Base-by-base conservation (phyloP, 352 stramenopile genomes). In the Phytophthora litchii region DNA sequence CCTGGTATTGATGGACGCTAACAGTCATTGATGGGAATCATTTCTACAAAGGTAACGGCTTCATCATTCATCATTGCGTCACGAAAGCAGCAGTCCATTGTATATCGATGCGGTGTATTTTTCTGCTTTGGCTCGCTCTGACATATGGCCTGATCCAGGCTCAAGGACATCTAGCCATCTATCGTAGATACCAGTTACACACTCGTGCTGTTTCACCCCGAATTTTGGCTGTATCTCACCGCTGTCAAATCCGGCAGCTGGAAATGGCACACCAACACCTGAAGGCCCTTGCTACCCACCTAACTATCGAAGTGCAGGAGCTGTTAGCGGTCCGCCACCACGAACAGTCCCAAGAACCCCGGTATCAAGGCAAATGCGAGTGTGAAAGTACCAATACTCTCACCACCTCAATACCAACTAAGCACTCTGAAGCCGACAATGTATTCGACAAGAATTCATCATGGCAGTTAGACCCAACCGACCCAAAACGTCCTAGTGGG, bases 11-110 rank as follows among this genome's bases (percentile, higher is more conserved):
- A n/a, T n/a, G n/a, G n/a, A n/a, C n/a, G n/a, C n/a, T n/a, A n/a
- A n/a, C n/a, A n/a, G n/a, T n/a, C n/a, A n/a, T n/a, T n/a, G n/a
- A n/a, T n/a, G n/a, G n/a, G n/a, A n/a, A n/a, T n/a, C n/a, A n/a
- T n/a, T n/a, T n/a, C n/a, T n/a, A n/a, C n/a, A n/a, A n/a, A n/a
- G n/a, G n/a, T n/a, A n/a, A n/a, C n/a, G n/a, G n/a, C n/a, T n/a
- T 36, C 13, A 19, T 34, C 62, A 70, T 70, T 70, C 19, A 16
- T 55, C 45, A 62, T 66, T 70, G 61, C 61, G 61, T 70, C n/a
- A n/a, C n/a, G n/a, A n/a, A n/a, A n/a, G n/a, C n/a, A n/a, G n/a
- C n/a, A n/a, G n/a, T n/a, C n/a, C n/a, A n/a, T n/a, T n/a, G n/a
- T n/a, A n/a, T n/a, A n/a, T n/a, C n/a, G n/a, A n/a, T n/a, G n/a